phyloP scores from a whole-genome alignment of 345 rosid species.

The Turnera subulata region DNA sequence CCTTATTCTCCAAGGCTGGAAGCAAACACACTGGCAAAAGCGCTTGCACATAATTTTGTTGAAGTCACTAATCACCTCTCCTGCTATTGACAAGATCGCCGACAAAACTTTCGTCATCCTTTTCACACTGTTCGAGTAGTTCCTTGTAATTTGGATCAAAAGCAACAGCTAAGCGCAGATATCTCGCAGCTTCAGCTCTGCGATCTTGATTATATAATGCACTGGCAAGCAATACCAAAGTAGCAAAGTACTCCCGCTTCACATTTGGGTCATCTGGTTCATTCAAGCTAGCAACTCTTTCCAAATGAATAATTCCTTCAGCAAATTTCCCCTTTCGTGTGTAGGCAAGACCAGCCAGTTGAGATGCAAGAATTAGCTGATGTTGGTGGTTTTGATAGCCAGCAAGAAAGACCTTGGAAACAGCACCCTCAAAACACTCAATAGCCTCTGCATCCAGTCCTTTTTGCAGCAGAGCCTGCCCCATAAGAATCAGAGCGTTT shows the following conservation, averaged over 20 bases:
- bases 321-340: conserved; percentile 62
- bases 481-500: conserved; percentile 58
- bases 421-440: conserved; percentile 61
- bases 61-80: conserved; percentile 41
- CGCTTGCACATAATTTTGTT: not conserved
- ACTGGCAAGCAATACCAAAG: conserved; percentile 69
- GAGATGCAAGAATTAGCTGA: conserved; percentile 69
- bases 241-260: conserved; percentile 72
- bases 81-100: conserved; percentile 42
- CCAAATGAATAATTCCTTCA: conserved; percentile 69
- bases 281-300: conserved; percentile 55
- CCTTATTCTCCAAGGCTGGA: no score
- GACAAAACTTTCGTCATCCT: conserved; percentile 36
- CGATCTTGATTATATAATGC: conserved; percentile 53
- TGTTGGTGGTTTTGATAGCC: conserved; percentile 48
- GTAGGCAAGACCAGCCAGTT: conserved; percentile 74
- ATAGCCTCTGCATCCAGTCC: conserved; percentile 53
- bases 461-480: conserved; percentile 62
- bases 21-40: no score
- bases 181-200: conserved; percentile 64
- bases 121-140: conserved; percentile 58
- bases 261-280: conserved; percentile 71
- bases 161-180: conserved; percentile 58
- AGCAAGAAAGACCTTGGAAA: conserved; percentile 58
- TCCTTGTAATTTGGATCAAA: conserved; percentile 48